These are phyloP conservation scores for Nothophoma quercina DNA, from an alignment of 2,329 filamentous ascomycete species.

Conservation along the genomic window DNA sequence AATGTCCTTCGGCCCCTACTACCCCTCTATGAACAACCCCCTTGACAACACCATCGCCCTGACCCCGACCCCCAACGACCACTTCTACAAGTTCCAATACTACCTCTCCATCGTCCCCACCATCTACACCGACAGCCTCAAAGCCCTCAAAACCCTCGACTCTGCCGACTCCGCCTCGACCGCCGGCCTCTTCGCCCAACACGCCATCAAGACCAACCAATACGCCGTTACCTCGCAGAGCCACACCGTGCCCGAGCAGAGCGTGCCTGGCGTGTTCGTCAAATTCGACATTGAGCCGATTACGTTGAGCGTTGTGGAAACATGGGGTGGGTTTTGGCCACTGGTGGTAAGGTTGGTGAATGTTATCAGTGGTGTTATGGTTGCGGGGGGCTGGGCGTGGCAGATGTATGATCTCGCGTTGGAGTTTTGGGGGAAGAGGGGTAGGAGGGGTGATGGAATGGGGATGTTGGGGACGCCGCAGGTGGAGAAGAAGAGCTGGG, in stretches of 20 bases:
- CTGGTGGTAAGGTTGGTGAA: slow-evolving; percentile 87
- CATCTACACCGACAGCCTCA: slow-evolving; percentile 71
- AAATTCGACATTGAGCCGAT: slow-evolving; percentile 99
- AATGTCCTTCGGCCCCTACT: slow-evolving; percentile 96
- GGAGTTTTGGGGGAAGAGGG: slow-evolving; percentile 57
- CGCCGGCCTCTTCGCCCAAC: slow-evolving; percentile 48
- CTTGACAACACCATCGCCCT: slow-evolving; percentile 93
- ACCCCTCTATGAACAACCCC: slow-evolving; percentile 90
- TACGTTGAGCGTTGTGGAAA: slow-evolving; percentile 82
- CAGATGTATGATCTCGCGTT: slow-evolving; percentile 79
- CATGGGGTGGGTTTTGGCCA: slow-evolving; percentile 74
- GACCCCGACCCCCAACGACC: slow-evolving; percentile 71
- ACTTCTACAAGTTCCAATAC: slow-evolving; percentile 99
- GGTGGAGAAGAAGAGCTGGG: slow-evolving; percentile 20
- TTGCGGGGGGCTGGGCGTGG: slow-evolving; percentile 93
- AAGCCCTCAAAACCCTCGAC: slow-evolving; percentile 57
- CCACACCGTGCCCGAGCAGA: slow-evolving; percentile 70
- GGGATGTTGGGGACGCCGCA: slow-evolving; percentile 55
- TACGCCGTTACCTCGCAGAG: slow-evolving; percentile 95
- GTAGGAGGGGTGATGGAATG: slow-evolving; percentile 51
- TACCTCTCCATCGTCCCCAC: slow-evolving; percentile 95
- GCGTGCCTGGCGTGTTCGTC: slow-evolving; percentile 91
- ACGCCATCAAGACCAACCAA: slow-evolving; percentile 89
- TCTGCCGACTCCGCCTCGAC: slow-evolving; percentile 45
- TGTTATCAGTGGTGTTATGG: slow-evolving; percentile 86